Evolutionary conservation across 2,329 filamentous ascomycete genomes (phyloP).

Genomic region (Thermothelomyces thermophilus): DNA sequence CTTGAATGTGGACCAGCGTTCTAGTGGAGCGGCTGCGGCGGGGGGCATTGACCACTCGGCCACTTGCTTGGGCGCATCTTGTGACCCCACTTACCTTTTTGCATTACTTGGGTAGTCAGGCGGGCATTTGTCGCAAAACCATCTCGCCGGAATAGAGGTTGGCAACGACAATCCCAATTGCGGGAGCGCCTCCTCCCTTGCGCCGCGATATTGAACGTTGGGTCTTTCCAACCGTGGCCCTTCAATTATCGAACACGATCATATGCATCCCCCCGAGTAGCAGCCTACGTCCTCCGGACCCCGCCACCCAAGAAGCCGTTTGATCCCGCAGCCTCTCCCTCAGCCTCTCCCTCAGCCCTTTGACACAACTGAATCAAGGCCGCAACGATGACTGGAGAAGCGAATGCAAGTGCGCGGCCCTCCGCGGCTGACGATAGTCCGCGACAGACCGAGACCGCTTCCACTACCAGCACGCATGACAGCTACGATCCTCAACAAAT

Average conservation of each 20-base stretch:
- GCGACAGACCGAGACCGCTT: slow-evolving; percentile 8
- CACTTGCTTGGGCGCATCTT: neutral
- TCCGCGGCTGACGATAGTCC: slow-evolving; percentile 16
- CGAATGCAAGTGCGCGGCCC: slow-evolving; percentile 5
- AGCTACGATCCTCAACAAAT: slow-evolving; percentile 25
- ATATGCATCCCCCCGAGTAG: slow-evolving; percentile 1
- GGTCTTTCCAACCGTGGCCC: neutral
- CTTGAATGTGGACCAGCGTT: neutral
- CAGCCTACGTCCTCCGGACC: slow-evolving; percentile 1
- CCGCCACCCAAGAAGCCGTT: neutral
- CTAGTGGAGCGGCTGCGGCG: neutral
- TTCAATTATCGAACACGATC: neutral
- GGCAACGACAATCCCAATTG: neutral
- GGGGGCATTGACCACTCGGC: neutral
- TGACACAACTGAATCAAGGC: neutral
- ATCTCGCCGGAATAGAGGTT: neutral
- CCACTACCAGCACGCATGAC: slow-evolving; percentile 15
- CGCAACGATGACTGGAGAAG: slow-evolving; percentile 18
- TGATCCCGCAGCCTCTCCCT: too few species aligned
- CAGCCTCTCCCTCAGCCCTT: neutral
- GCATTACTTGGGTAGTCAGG: neutral
- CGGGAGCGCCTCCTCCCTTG: neutral
- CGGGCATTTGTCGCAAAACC: neutral
- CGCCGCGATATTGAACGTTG: neutral
- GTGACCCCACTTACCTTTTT: slow-evolving; percentile 1